Base-by-base conservation (phyloP, 2,329 filamentous ascomycete genomes). In the Hypoxylon sp. region DNA sequence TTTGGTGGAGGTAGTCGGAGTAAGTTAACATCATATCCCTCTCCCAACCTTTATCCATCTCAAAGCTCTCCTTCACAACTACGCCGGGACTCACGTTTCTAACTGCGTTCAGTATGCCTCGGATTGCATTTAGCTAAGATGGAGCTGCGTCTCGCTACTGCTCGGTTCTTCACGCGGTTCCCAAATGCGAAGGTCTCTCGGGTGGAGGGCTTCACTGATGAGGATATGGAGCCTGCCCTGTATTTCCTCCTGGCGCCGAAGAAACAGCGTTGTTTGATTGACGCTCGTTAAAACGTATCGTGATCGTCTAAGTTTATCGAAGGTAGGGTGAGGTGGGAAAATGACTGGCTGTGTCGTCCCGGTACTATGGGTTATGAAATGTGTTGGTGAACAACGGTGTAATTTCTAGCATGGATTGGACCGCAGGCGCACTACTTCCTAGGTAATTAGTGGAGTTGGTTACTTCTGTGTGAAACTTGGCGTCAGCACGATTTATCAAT, bases 91-190 rank as follows among this genome's bases (percentile, higher is more conserved):
- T 30, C 10, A 31, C 31, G 8, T 30, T 44, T 44, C 53, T 64
- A 50, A 60, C 13, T 33, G 22, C 27, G 11, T 50, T 27, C 66
- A 81, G 78, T 77, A 2, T 90, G 88, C 66, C 79, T 91, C 14
- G 88, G 88, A 1, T 78, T 87, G 27, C 86, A 89, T 66, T 79
- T 90, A 20, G 88, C 88, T 0, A 79, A 81, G 22, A 87, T 87
- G 77, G 87, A 90, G 72, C 73, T 90, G 31, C 81, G 86, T 7
- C 81, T 87, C 37, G 85, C 82, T 0, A 80, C 83, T 0, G 84
- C 85, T 0, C 78, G 82, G 4, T 87, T 90, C 75, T 88, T 89
- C 73, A 79, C 81, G 0, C 77, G 83, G 33, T 86, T 83, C 67
- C 80, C 81, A 0, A 74, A 76, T 58, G 76, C 78, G 0, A 76